Base-by-base conservation (phyloP, 805 yeast species). In the Naumovozyma castellii region DNA sequence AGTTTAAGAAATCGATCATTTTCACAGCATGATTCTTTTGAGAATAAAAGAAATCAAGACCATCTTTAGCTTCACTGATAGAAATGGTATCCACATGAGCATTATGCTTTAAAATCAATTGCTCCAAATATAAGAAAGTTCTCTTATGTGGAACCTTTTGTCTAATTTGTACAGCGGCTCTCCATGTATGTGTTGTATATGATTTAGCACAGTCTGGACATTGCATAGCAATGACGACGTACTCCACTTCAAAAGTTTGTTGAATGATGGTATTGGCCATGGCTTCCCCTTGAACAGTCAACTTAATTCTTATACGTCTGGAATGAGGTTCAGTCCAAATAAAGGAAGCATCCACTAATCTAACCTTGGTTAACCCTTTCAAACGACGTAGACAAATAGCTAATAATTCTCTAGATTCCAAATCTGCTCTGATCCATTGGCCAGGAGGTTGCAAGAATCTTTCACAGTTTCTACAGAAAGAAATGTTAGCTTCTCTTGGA, bases 281-380 rank as follows among this genome's bases (percentile, higher is more conserved):
- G 18, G 96, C 97, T 62, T 92, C 98, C 49, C 97, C 97, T 64
- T 90, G 97, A 22, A 92, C 95, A 0, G 97, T 86, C 40, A 92
- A 66, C 56, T 88, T 87, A 47, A 94, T 77, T 62, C 87, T 78
- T 44, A 90, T 78, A 69, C 99, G 80, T 64, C 98, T 76, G 19
- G 97, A 87, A 63, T 92, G 99, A 3, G 99, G 98, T 67, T 92
- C 99, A 1, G 99, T 92, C 99, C 99, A 92, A 45, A 94, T 77
- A 54, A 88, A 92, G 4, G 88, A 75, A 2, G 98, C 99, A 66
- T 92, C 97, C 32, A 86, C 78, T 44, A 92, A 68, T 52, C 96
- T 71, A 35, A 87, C 92, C 55, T 84, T 83, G 49, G 76, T 79
- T 50, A 92, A 70, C 41, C 97, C 97, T 53, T 83, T 85, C 55